phyloP scores from a whole-genome alignment of 2,329 filamentous ascomycete species.

The Rasamsonia emersonii region DNA sequence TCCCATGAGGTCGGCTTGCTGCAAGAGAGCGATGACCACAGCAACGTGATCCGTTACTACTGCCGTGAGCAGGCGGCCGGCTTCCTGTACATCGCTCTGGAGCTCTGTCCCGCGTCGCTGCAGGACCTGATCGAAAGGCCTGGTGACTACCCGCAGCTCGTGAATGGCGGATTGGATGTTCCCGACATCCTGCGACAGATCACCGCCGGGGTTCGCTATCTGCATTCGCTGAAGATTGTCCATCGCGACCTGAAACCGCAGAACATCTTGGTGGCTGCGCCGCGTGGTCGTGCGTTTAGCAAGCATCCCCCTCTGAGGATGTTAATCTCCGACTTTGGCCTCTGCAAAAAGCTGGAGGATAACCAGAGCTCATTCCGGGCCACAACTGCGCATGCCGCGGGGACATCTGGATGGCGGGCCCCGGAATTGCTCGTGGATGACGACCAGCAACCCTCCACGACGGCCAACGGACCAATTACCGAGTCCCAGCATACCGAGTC shows the following conservation, averaged over 20 bases:
- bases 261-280: slow-evolving; percentile 77
- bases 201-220: slow-evolving; percentile 75
- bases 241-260: slow-evolving; percentile 96
- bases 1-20: slow-evolving; percentile 86
- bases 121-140: slow-evolving; percentile 83
- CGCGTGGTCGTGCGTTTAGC: slow-evolving; percentile 35
- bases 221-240: slow-evolving; percentile 88
- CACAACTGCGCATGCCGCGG: slow-evolving; percentile 85
- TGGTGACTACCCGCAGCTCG: slow-evolving; percentile 56
- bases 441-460: slow-evolving; percentile 44
- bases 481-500: slow-evolving; percentile 34
- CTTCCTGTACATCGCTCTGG: slow-evolving; percentile 92
- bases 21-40: slow-evolving; percentile 88
- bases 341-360: slow-evolving; percentile 94
- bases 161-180: slow-evolving; percentile 58
- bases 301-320: slow-evolving; percentile 63
- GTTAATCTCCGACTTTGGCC: slow-evolving; percentile 92
- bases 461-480: slow-evolving; percentile 12
- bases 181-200: slow-evolving; percentile 80
- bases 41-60: slow-evolving; percentile 94
- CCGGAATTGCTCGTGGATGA: slow-evolving; percentile 84
- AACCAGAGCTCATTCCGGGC: slow-evolving; percentile 92
- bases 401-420: slow-evolving; percentile 92
- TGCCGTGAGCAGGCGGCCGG: slow-evolving; percentile 80
- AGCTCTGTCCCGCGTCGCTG: slow-evolving; percentile 86